These are phyloP conservation scores for Solanum medicagineum DNA, from an alignment of 257 asterid species.

Conservation along the genomic window DNA sequence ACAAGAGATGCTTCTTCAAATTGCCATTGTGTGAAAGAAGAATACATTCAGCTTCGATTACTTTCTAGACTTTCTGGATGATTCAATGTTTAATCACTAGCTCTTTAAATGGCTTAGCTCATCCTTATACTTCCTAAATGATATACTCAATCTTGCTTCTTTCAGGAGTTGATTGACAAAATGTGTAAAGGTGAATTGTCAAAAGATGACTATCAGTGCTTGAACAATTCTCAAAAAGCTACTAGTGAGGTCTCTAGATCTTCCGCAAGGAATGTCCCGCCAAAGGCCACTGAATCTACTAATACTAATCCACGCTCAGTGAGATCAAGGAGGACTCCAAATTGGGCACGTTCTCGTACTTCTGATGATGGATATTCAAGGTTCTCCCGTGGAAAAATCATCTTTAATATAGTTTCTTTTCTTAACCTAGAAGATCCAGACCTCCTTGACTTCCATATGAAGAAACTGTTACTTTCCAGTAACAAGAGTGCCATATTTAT, in stretches of 20 bases:
- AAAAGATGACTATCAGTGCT: slow-evolving; percentile 67
- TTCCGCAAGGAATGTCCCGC: slow-evolving; percentile 24
- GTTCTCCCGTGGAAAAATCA: slow-evolving; percentile 12
- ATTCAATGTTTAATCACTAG: not conserved
- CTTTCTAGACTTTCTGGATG: not conserved
- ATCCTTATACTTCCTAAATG: not conserved
- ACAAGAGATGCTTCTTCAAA: not conserved
- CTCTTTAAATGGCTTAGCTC: not conserved
- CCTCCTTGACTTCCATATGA: not conserved
- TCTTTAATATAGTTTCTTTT: not conserved
- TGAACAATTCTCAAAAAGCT: slow-evolving; percentile 38
- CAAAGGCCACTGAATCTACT: slow-evolving; percentile 30
- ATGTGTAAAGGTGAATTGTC: slow-evolving; percentile 67
- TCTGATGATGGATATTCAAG: slow-evolving; percentile 93
- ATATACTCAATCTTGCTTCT: not conserved
- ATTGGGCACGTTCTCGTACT: slow-evolving; percentile 74
- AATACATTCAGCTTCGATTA: not conserved
- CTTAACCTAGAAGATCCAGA: not conserved
- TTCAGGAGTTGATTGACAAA: slow-evolving; percentile 74
- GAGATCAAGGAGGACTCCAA: slow-evolving; percentile 90
- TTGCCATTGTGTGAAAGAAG: not conserved
- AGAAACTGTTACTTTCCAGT: not conserved
- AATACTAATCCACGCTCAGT: slow-evolving; percentile 55
- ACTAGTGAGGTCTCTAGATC: slow-evolving; percentile 14
- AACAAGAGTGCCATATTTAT: not conserved